These are phyloP conservation scores for Penicillium verhagenii DNA, from an alignment of 495 filamentous ascomycete species.

Conservation along the genomic window DNA sequence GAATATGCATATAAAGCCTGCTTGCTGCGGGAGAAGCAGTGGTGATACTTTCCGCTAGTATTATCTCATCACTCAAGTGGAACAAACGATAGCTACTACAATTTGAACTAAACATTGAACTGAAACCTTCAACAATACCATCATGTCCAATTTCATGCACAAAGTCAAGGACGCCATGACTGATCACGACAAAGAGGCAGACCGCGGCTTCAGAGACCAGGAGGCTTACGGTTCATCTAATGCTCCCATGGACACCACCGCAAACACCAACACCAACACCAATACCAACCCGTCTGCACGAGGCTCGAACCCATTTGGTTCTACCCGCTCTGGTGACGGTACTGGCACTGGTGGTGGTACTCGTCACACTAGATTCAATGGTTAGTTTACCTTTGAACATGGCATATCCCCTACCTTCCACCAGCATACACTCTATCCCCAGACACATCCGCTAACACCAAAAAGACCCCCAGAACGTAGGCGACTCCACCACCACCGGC, in stretches of 20 bases:
- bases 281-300: neutral
- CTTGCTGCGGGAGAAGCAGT: too few relatives aligned
- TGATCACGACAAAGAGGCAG: conserved; percentile 14
- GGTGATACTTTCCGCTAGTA: too few relatives aligned
- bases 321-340: neutral
- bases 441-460: too few relatives aligned
- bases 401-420: too few relatives aligned
- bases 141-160: conserved; percentile 63
- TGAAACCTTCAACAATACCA: conserved; percentile 14
- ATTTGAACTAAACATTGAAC: too few relatives aligned
- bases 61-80: too few relatives aligned
- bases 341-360: too few relatives aligned
- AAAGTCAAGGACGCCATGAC: conserved; percentile 66
- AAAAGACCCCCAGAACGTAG: neutral
- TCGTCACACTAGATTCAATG: neutral
- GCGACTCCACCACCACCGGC: neutral
- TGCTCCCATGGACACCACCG: neutral
- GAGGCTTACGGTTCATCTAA: neutral
- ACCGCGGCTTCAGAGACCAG: neutral
- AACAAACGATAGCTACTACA: too few relatives aligned
- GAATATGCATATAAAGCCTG: neutral
- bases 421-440: too few relatives aligned
- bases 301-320: neutral
- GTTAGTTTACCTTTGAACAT: too few relatives aligned
- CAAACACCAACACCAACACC: neutral